phyloP scores from a whole-genome alignment of 805 yeast genomes.

The Kluyveromyces aestuarii region DNA sequence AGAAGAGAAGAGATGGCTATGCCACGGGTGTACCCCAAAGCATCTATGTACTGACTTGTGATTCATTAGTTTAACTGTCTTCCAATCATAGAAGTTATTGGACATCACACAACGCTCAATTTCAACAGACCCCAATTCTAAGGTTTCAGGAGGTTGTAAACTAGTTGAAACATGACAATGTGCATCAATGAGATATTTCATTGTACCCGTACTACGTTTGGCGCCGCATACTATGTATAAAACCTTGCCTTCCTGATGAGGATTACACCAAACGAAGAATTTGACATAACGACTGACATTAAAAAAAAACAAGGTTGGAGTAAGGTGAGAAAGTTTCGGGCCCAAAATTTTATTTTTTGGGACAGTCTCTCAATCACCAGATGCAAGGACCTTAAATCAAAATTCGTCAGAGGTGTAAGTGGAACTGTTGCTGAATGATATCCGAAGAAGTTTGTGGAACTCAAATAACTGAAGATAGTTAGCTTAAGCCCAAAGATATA shows the following conservation, averaged over 20 bases:
- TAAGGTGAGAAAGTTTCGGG: neutral
- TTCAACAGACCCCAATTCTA: neutral
- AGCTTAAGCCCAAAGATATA: no score
- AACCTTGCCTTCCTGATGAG: no score
- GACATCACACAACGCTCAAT: slow-evolving; percentile 36
- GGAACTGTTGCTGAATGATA: neutral
- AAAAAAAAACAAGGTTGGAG: neutral
- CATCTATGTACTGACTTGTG: slow-evolving; percentile 30
- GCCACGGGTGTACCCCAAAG: slow-evolving; percentile 93
- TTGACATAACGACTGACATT: no score
- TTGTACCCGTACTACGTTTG: neutral
- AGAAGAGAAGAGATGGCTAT: slow-evolving; percentile 51
- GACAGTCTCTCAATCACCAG: neutral
- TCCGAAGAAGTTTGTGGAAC: no score
- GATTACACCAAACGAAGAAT: no score
- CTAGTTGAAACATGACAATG: slow-evolving; percentile 29
- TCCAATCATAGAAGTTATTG: slow-evolving; percentile 30
- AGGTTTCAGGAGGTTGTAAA: neutral
- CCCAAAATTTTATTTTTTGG: neutral
- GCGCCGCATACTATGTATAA: no score
- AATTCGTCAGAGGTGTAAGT: neutral
- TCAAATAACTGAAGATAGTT: no score
- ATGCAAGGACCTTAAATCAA: neutral
- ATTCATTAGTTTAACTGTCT: slow-evolving; percentile 14
- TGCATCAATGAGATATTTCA: slow-evolving; percentile 22